A percentile compares a stretch with the other conserved stretches of the same genome.
Evolutionary conservation across 495 filamentous ascomycete species (phyloP).

Genomic region (Aspergillus nidulans): DNA sequence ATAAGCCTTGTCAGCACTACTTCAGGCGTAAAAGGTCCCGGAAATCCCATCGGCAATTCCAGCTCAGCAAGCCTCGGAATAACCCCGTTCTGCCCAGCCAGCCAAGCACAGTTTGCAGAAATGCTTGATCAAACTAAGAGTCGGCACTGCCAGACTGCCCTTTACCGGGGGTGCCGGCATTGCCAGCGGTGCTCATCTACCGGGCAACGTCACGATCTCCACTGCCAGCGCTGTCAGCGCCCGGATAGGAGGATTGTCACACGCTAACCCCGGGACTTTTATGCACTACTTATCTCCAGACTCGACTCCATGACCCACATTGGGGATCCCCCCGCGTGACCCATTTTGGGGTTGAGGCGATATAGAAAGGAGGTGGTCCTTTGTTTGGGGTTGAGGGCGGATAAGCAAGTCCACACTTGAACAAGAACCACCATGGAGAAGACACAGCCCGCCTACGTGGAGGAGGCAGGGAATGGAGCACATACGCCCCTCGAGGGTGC

Average conservation of each 20-base stretch:
- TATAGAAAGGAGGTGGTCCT: not conserved
- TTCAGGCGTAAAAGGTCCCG: not conserved
- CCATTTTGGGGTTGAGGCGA: not conserved
- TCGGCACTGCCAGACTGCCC: not conserved
- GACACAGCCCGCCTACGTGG: conserved; percentile 20
- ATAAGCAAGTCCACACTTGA: no score
- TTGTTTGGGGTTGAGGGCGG: not conserved
- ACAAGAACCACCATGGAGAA: no score
- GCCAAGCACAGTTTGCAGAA: not conserved
- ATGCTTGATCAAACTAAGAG: not conserved
- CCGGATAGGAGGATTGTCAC: not conserved
- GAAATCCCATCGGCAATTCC: conserved; percentile 4
- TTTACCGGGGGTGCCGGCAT: not conserved
- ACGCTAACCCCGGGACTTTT: not conserved
- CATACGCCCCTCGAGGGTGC: conserved; percentile 7
- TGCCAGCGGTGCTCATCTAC: not conserved
- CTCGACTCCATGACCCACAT: no score
- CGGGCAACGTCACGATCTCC: not conserved
- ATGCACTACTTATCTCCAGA: not conserved
- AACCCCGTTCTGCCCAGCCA: not conserved
- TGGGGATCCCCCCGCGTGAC: not conserved
- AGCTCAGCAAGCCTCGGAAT: not conserved
- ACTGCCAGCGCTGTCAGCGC: not conserved
- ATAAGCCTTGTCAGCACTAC: not conserved
- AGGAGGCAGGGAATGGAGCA: conserved; percentile 20